Evolutionary conservation across 441 rosid species (phyloP).

Genomic region (Populus hybrid): DNA sequence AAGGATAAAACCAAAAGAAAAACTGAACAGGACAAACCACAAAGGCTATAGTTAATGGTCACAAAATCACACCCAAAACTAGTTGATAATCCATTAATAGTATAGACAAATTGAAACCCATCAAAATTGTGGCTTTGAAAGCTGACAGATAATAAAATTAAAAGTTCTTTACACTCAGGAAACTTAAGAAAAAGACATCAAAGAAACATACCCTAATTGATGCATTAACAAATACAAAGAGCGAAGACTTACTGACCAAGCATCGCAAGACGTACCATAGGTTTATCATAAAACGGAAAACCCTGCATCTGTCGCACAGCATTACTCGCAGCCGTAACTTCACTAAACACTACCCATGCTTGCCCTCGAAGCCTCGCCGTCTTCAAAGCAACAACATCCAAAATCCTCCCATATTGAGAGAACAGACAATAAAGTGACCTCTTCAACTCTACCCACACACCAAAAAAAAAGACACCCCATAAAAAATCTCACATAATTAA

Average conservation of each 20-base stretch:
- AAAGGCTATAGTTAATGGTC: neutral
- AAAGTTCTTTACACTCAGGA: neutral
- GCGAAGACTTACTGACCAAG: neutral
- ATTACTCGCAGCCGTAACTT: slow-evolving; percentile 83
- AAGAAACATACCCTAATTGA: neutral
- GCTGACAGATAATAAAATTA: neutral
- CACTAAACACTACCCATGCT: slow-evolving; percentile 92
- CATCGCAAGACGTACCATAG: slow-evolving; percentile 59
- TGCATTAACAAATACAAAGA: neutral
- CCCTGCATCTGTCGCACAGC: slow-evolving; percentile 91
- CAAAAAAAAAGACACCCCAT: neutral
- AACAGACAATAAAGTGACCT: slow-evolving; percentile 84
- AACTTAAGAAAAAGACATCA: neutral
- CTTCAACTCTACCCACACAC: slow-evolving; percentile 64
- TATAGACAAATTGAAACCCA: neutral
- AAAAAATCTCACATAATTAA: neutral
- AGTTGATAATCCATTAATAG: neutral
- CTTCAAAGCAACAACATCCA: no score
- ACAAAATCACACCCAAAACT: neutral
- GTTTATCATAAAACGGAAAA: slow-evolving; percentile 94
- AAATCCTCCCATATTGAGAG: neutral
- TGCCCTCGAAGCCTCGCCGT: slow-evolving; percentile 92
- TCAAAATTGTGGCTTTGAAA: neutral
- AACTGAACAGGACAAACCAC: neutral
- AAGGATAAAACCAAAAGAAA: neutral